Evolutionary conservation across 768 basidiomycete genomes (phyloP).

Genomic region (Pleurotus giganteus): DNA sequence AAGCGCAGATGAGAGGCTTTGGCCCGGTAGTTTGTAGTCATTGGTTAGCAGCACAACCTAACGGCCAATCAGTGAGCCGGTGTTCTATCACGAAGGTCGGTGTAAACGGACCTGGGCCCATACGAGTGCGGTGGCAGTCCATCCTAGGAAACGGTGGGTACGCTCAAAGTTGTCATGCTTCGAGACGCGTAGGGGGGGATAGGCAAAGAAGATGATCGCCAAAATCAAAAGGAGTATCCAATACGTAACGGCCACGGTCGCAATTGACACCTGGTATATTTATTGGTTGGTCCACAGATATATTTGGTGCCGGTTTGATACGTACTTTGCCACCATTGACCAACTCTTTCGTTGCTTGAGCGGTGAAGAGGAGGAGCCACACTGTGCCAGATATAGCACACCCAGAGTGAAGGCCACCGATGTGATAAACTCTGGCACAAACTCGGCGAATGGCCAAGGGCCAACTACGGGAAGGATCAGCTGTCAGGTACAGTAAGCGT

Average conservation of each 20-base stretch:
- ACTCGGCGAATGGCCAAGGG: conserved; percentile 52
- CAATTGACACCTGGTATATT: conserved; percentile 34
- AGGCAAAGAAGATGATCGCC: conserved; percentile 49
- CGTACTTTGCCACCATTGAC: conserved; percentile 33
- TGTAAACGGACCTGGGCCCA: conserved; percentile 46
- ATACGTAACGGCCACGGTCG: conserved; percentile 52
- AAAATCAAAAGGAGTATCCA: conserved; percentile 45
- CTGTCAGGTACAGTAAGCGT: not conserved
- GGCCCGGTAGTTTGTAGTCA: conserved; percentile 40
- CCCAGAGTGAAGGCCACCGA: conserved; percentile 62
- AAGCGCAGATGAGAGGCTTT: conserved; percentile 41
- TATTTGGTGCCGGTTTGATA: not conserved
- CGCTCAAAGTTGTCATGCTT: conserved; percentile 54
- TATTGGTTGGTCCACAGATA: conserved; percentile 3
- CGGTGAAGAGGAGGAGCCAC: conserved; percentile 51
- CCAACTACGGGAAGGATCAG: conserved; percentile 36
- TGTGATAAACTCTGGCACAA: conserved; percentile 56
- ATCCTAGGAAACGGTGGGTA: conserved; percentile 56
- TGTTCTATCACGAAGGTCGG: not conserved
- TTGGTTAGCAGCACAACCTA: conserved; percentile 51
- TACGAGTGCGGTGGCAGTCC: conserved; percentile 50
- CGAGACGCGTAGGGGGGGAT: conserved; percentile 44
- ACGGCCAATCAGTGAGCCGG: no score
- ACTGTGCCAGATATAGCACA: conserved; percentile 51
- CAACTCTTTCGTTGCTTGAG: conserved; percentile 49